Base-by-base conservation (phyloP, 2,329 filamentous ascomycete genomes). In the Chrysoporthe deuterocubensis region DNA sequence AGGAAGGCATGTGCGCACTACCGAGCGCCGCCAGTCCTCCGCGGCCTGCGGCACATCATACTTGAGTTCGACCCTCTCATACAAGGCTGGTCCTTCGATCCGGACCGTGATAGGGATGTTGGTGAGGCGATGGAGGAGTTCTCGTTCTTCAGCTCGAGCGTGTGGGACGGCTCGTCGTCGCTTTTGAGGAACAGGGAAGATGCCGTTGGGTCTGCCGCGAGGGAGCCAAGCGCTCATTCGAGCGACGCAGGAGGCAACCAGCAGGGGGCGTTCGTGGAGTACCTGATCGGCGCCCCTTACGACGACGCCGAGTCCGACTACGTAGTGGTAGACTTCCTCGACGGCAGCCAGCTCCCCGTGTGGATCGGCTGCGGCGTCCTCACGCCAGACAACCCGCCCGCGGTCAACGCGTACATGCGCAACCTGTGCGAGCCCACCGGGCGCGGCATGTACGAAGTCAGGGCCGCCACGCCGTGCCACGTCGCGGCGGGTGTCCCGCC, bases 41-140 rank as follows among this genome's bases (percentile, higher is more conserved):
- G 74, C 3, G 88, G 87, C 13, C 77, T 90, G n/a, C 80, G 83
- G 65, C 81, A 83, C 67, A 73, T 90, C 18, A 76, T 81, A 2
- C 76, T 90, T 6, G 87, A 90, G 72, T 84, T 90, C 69, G 81
- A 83, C 37, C 75, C 79, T 0, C 82, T 83, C 60, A 76, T 78
- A 1, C 75, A 76, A 13, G 78, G 81, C 2, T 79, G 81, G 34
- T 72, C 71, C 11, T 68, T 72, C 32, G 74, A 76, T 21, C 74
- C 76, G 18, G 44, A 54, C 7, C 75, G 76, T 5, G 71, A 73
- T 2, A 71, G 72, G 2, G 76, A 75, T 13, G 76, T 86, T 59
- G 76, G 78, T 34, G 76, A 77, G 34, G 72, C 71, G 1, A 67
- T 73, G 14, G 78, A 78, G 0, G 76, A 81, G 8, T 86, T 85